Conservation (phyloP, 164 flowering plant genomes). For the Stephania yunnanensis region DNA sequence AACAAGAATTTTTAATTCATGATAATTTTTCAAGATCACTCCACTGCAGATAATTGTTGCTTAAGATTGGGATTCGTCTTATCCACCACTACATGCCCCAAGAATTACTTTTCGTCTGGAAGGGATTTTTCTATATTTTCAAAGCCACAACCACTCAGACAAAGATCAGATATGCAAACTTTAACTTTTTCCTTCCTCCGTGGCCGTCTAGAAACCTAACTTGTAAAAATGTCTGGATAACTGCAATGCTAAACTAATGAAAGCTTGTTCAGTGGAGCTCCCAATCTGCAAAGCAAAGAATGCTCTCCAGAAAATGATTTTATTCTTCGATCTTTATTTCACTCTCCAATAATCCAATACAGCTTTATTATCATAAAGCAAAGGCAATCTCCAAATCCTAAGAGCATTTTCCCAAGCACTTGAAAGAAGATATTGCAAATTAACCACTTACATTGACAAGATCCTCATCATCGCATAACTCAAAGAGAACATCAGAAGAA, state of each 20-base stretch:
- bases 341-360: not conserved
- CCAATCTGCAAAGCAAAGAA: not conserved
- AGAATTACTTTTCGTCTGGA: not conserved
- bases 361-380: not conserved
- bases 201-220: not conserved
- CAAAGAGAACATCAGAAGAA: constrained; percentile 28
- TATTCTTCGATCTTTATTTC: not conserved
- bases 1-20: too few species aligned
- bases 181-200: not conserved
- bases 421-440: not conserved
- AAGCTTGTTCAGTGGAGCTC: not conserved
- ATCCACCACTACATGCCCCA: not conserved
- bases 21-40: too few species aligned
- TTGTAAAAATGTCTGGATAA: not conserved
- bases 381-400: not conserved
- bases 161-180: not conserved
- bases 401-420: not conserved
- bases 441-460: constrained; percentile 49
- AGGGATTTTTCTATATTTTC: not conserved
- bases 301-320: not conserved
- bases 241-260: not conserved
- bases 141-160: not conserved
- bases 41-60: too few species aligned
- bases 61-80: not conserved
- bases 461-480: constrained; percentile 43